These are phyloP conservation scores for Globisporangium echinulatum DNA, from an alignment of 352 stramenopile species.

Conservation along the genomic window DNA sequence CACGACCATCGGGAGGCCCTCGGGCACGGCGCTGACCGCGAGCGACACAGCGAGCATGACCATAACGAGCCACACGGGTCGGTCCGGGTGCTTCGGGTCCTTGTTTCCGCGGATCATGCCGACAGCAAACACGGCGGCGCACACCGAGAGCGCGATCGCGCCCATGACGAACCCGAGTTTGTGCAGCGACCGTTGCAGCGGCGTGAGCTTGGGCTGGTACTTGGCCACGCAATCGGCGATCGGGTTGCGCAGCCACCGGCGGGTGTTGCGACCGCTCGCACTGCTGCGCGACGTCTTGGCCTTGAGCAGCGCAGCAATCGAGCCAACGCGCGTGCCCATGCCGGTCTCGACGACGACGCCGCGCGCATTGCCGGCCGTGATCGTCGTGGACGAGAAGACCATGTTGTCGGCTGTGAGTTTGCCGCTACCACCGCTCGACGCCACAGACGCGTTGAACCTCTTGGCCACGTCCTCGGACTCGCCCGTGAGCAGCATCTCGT, in stretches of 20 bases:
- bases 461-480: slow-evolving; percentile 85
- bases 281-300: slow-evolving; percentile 20
- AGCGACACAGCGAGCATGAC: slow-evolving; percentile 93
- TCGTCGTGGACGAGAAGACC: slow-evolving; percentile 89
- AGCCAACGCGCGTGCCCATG: slow-evolving; percentile 67
- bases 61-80: slow-evolving; percentile 88
- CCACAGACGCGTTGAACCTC: slow-evolving; percentile 40
- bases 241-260: slow-evolving; percentile 28
- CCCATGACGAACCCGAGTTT: slow-evolving; percentile 91
- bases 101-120: slow-evolving; percentile 54
- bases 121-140: slow-evolving; percentile 88
- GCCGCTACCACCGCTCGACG: slow-evolving; percentile 12
- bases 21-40: slow-evolving; percentile 63
- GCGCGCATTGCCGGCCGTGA: slow-evolving; percentile 69
- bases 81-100: slow-evolving; percentile 58
- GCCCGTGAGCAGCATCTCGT: slow-evolving; percentile 93
- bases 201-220: slow-evolving; percentile 75
- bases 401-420: slow-evolving; percentile 83
- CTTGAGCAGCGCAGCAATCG: slow-evolving; percentile 60
- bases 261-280: slow-evolving; percentile 26
- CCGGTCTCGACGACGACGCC: slow-evolving; percentile 69
- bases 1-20: slow-evolving; percentile 78
- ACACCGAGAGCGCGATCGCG: slow-evolving; percentile 75
- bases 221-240: slow-evolving; percentile 46
- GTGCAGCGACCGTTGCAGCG: slow-evolving; percentile 90